A percentile compares a stretch with the other conserved stretches of the same genome.
Evolutionary conservation across 805 yeast genomes (phyloP).

Genomic region (Candida germanica): DNA sequence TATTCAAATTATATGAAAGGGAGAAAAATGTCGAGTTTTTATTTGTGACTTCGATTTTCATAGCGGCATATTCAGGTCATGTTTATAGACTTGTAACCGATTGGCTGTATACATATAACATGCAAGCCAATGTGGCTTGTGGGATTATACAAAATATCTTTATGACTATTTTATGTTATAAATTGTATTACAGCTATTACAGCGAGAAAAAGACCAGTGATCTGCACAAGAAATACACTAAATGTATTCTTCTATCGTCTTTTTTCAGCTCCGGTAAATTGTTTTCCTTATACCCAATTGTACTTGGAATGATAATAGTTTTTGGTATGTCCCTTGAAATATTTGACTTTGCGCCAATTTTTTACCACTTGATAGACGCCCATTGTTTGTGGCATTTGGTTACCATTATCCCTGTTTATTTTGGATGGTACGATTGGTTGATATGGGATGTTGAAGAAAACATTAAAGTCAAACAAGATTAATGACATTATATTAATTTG

Average conservation of each 20-base stretch:
- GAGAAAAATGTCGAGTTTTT: conserved; percentile 20
- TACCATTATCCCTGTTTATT: conserved; percentile 53
- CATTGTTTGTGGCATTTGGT: conserved; percentile 93
- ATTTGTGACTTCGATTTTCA: conserved; percentile 40
- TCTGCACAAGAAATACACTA: conserved; percentile 28
- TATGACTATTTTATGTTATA: conserved; percentile 28
- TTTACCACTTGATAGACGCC: conserved; percentile 68
- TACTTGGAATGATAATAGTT: conserved; percentile 43
- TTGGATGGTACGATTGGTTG: conserved; percentile 46
- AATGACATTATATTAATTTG: background rate
- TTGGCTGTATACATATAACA: conserved; percentile 92
- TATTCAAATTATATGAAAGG: conserved; percentile 53
- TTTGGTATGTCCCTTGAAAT: conserved; percentile 86
- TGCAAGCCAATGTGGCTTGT: conserved; percentile 80
- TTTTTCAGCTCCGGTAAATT: conserved; percentile 36
- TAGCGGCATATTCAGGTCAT: conserved; percentile 58
- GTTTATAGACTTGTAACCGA: conserved; percentile 60
- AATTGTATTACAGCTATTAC: conserved; percentile 32
- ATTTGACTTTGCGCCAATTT: conserved; percentile 79
- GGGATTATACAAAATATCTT: conserved; percentile 71
- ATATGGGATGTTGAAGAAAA: conserved; percentile 40
- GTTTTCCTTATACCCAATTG: conserved; percentile 38
- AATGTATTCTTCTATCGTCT: conserved; percentile 24
- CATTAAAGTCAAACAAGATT: conserved; percentile 13
- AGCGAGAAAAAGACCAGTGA: conserved; percentile 7